Evolutionary conservation across 164 flowering plant genomes (phyloP).

Genomic region (Magnolia changhungtana): DNA sequence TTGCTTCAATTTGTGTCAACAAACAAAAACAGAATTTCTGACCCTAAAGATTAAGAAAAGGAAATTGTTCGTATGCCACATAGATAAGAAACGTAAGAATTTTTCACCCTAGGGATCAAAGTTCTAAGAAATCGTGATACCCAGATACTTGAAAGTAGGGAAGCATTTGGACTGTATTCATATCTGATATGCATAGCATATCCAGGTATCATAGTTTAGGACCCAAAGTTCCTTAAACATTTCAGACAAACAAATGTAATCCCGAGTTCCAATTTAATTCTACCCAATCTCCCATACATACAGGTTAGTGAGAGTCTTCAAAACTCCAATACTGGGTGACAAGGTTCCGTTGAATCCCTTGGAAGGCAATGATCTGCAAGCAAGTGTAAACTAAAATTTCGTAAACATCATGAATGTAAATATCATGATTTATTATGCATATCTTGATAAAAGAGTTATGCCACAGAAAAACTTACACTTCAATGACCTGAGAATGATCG

Average conservation of each 20-base stretch:
- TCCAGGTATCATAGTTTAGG: background rate
- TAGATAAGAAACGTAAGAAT: too few species aligned
- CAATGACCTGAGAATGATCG: constrained; percentile 15
- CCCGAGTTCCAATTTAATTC: background rate
- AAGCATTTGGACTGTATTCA: background rate
- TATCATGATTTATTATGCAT: background rate
- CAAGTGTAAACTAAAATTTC: background rate
- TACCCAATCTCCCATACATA: constrained; percentile 37
- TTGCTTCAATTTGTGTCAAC: background rate
- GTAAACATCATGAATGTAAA: background rate
- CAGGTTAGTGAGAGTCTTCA: constrained; percentile 62
- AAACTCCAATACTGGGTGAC: constrained; percentile 56
- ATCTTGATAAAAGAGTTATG: background rate
- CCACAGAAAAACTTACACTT: constrained; percentile 47
- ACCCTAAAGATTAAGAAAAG: background rate
- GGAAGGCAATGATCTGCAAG: constrained; percentile 64
- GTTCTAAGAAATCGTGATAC: background rate
- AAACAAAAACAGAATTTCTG: too few species aligned
- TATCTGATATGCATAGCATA: background rate
- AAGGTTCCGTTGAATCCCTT: constrained; percentile 69
- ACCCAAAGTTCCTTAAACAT: background rate
- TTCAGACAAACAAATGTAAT: background rate
- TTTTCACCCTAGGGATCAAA: background rate
- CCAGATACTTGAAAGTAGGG: background rate
- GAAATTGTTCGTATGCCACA: background rate